Base-by-base conservation (phyloP, 2,329 filamentous ascomycete genomes). In the Hypoxylon sp. region DNA sequence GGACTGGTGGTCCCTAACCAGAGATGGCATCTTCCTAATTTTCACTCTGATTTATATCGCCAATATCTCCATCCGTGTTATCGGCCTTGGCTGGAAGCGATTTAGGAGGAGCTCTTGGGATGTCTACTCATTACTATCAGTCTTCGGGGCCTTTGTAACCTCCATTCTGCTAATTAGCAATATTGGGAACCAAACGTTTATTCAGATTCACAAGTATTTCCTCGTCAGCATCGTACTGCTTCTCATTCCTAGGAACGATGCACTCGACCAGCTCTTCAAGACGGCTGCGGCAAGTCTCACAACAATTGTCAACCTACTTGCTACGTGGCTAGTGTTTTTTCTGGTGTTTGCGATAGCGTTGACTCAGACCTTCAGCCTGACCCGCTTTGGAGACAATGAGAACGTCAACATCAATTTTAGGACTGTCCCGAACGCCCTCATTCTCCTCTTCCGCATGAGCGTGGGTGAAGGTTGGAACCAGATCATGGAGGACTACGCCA, bases 311-410 rank as follows among this genome's bases (percentile, higher is more conserved):
- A 99, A 98, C 77, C 84, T 99, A 47, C 84, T 99, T 42, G 95
- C 95, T 1, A 99, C 97, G 0, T 99, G 96, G 96, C 92, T 98
- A 70, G 94, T 99, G 2, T 88, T 99, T 67, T 99, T 98, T 82
- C 84, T 99, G 48, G 94, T 98, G 22, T 99, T 94, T 77, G 95
- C 96, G 51, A 99, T 99, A 75, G 97, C 96, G 3, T 86, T 98
- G 78, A 98, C 95, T 10, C 96, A 99, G 78, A 92, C 94, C 0
- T 98, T 99, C 77, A 97, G 96, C 70, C 86, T 99, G 64, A 99
- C 96, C 6, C 91, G 94, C 44, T 98, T 99, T 75, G 93, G 91
- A 0, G 77, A 78, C 0, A 85, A 90, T 31, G 93, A 94, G 76
- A 88, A 83, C 58, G 90, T 88, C 76, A 95, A 98, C 76, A 83